Evolutionary conservation across 371 early-diverging fungal genomes (phyloP), one percentile per base, ranked within the genome.

Genomic region (Mortierella sp.): DNA sequence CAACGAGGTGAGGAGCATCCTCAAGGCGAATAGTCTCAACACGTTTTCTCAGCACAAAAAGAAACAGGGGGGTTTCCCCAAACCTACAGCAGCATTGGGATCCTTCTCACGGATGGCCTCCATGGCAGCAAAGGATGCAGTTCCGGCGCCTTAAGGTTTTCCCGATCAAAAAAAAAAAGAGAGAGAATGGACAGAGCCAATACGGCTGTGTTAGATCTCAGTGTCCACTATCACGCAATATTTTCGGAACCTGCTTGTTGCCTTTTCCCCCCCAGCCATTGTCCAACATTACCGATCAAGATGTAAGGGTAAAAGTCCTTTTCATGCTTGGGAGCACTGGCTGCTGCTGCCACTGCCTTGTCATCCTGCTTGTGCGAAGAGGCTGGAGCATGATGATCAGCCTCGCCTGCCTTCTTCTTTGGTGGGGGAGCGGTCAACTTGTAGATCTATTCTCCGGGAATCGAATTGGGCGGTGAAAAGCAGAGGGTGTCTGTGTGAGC

Each of bases 51-150:
- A n/a, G n/a, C n/a, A n/a, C n/a, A n/a, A n/a, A n/a, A n/a, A n/a
- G n/a, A n/a, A n/a, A n/a, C n/a, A n/a, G n/a, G n/a, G n/a, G n/a
- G n/a, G n/a, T n/a, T n/a, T n/a, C n/a, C n/a, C n/a, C n/a, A n/a
- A 28, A 39, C 67, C 52, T 82, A 91, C 85, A 28, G 89, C 86
- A 24, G 90, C 91, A 37, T 82, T 52, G 16, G 91, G 90, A 21
- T 92, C 88, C 54, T 82, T 81, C 63, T 90, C 86, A 59, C 84
- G 82, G 62, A 92, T 91, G 31, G 90, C 88, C 68, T 89, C 82
- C 63, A 90, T 84, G 63, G 90, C 89, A 47, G 85, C 83, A 73
- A 85, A 90, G 1, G 90, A 84, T 25, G 92, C 90, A 25, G 90
- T 89, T 10, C 90, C 90, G 45, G 83, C 89, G 60, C 90, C 89